Base-by-base conservation (phyloP, 2,329 filamentous ascomycete species). In the Myriosclerotinia duriaeana region DNA sequence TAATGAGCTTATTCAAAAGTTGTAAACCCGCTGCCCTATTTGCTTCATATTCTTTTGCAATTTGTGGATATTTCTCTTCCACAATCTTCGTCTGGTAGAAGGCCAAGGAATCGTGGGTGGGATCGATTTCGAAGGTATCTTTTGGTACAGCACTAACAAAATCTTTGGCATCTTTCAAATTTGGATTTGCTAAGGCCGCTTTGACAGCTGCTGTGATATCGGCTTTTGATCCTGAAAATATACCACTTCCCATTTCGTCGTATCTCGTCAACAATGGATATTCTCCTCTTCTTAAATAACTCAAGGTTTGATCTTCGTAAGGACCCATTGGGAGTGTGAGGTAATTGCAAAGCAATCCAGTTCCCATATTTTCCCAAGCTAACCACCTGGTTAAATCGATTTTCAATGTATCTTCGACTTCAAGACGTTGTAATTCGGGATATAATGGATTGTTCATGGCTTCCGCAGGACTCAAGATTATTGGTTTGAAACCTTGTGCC, bases 351-450 rank as follows among this genome's bases (percentile, higher is more conserved):
- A 98, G 82, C 46, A 98, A 79, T 1, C 95, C 95, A 22, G 88
- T 89, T 15, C 89, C 89, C 91, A 97, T 95, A 68, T 89, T 88
- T 64, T 92, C 92, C 93, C 94, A 99, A 0, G 94, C 94, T 69
- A 97, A 80, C 93, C 93, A 97, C 70, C 90, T 84, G 82, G 91
- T 88, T 42, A 97, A 74, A 69, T 96, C 91, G 17, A 79, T 80
- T 76, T 89, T 88, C 67, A 95, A 78, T 1, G 79, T 80, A 0
- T 82, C 76, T n/a, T 88, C 82, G 40, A 93, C 74, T n/a, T 86
- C 79, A 66, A 86, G 78, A 30, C 78, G 76, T 76, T 93, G 88
- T 64, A 96, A 80, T 64, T 88, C 82, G 71, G 87, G 83, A 76
- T 94, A 97, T 26, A 91, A 79, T 0, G 91, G 91, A 75, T 97